Percentiles rank a stretch among this genome's conserved stretches.
phyloP scores from a whole-genome alignment of 2,329 filamentous ascomycete species.

The Neonectria magnoliae region DNA sequence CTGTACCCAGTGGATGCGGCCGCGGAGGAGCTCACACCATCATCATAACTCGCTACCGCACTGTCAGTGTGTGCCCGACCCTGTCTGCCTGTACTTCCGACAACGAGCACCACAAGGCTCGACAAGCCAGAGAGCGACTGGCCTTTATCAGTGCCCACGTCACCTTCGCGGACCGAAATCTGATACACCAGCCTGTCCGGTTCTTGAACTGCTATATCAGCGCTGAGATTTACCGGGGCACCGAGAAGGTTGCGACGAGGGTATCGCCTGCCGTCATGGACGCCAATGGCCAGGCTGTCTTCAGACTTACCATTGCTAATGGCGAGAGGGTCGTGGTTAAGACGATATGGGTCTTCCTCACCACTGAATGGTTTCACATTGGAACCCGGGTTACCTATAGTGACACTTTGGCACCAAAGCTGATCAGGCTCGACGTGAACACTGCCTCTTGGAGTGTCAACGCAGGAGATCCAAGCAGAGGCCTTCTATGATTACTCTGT shows the following conservation, averaged over 20 bases:
- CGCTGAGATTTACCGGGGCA: neutral
- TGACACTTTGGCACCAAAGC: neutral
- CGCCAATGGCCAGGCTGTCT: neutral
- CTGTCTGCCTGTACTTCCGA: neutral
- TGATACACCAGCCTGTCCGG: neutral
- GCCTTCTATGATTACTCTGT: neutral
- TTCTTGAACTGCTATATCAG: neutral
- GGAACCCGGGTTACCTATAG: neutral
- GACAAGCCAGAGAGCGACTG: neutral
- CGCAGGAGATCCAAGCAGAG: neutral
- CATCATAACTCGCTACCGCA: neutral
- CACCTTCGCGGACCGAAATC: constrained; percentile 4
- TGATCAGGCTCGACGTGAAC: neutral
- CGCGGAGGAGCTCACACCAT: neutral
- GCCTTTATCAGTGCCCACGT: neutral
- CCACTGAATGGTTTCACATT: neutral
- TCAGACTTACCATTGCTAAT: neutral
- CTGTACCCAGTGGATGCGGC: neutral
- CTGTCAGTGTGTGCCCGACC: neutral
- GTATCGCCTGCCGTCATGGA: neutral
- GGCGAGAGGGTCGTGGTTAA: neutral
- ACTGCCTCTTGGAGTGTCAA: neutral
- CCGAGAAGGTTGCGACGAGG: neutral
- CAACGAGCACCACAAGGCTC: neutral
- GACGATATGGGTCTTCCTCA: neutral